phyloP scores from a whole-genome alignment of 768 basidiomycete species.

The Amanita polypyramis region DNA sequence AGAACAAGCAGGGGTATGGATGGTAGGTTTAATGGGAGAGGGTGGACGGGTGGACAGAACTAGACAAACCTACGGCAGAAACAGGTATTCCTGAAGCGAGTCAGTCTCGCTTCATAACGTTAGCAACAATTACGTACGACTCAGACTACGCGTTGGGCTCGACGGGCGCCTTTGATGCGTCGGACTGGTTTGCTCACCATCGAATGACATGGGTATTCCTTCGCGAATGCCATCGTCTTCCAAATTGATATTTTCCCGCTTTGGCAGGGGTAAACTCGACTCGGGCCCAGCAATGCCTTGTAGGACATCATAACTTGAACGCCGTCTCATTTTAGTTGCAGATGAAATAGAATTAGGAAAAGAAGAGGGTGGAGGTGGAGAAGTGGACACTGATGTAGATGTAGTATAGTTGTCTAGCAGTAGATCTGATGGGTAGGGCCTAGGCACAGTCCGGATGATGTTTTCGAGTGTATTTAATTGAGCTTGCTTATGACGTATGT shows the following conservation, averaged over 20 bases:
- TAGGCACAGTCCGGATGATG: constrained; percentile 54
- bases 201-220: constrained; percentile 58
- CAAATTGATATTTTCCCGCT: constrained; percentile 32
- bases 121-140: constrained; percentile 45
- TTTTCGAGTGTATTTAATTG: constrained; percentile 64
- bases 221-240: constrained; percentile 57
- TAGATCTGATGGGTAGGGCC: constrained; percentile 39
- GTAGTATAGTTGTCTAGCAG: constrained; percentile 12
- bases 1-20: constrained; percentile 14
- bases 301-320: constrained; percentile 65
- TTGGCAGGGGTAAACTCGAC: constrained; percentile 61
- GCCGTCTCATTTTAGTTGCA: constrained; percentile 41
- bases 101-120: constrained; percentile 12
- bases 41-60: constrained; percentile 13
- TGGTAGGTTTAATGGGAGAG: constrained; percentile 12
- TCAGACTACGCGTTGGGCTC: constrained; percentile 70
- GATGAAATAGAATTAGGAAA: constrained; percentile 18
- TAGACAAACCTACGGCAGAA: constrained; percentile 60
- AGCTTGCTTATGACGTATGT: constrained; percentile 77
- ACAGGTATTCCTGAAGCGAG: constrained; percentile 56
- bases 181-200: constrained; percentile 25
- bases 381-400: constrained; percentile 13
- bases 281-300: constrained; percentile 67
- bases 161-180: constrained; percentile 39
- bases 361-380: constrained; percentile 26